Evolutionary conservation across 805 yeast species (phyloP), one percentile per base, ranked within the genome.

Genomic region (Lipomyces oligophaga): DNA sequence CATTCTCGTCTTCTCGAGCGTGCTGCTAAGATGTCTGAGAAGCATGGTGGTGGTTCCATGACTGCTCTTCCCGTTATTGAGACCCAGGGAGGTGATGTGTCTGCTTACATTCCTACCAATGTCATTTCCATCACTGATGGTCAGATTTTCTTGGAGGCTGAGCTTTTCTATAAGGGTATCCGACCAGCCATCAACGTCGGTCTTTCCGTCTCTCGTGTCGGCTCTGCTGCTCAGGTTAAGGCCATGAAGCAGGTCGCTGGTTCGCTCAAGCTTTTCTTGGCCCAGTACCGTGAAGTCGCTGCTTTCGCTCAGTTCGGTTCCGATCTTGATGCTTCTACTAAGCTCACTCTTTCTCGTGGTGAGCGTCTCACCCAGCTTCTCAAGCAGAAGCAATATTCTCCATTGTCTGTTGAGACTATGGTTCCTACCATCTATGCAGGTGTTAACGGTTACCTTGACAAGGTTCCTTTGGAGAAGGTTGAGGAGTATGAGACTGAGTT

Each of bases 251-350:
- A 93, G 81, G 97, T 93, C 76, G 98, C 98, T 64, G 99, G 98
- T 84, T 93, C 98, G 64, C 85, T 93, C 78, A 93, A 93, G 77
- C 86, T 93, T 75, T 93, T 88, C 96, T 85, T 93, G 81, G 99
- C 99, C 67, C 99, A 93, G 81, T 93, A 93, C 85, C 89, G 99
- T 87, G 99, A 93, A 83, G 98, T 93, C 67, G 98, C 98, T 72
- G 98, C 99, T 67, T 93, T 93, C 75, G 98, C 99, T 67, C 99
- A 93, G 81, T 93, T 93, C 81, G 99, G 99, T 83, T 93, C 99
- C 64, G 99, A 93, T 77, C 82, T 93, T 74, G 99, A 93, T 76
- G 97, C 99, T 65, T 88, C 97, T 54, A 93, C 99, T 75, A 93
- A 90, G 80, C 97, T 88, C 79, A 93, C 98, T 68, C 83, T 93